These are phyloP conservation scores for Tricholomella constricta DNA, from an alignment of 768 basidiomycete genomes.

Conservation along the genomic window DNA sequence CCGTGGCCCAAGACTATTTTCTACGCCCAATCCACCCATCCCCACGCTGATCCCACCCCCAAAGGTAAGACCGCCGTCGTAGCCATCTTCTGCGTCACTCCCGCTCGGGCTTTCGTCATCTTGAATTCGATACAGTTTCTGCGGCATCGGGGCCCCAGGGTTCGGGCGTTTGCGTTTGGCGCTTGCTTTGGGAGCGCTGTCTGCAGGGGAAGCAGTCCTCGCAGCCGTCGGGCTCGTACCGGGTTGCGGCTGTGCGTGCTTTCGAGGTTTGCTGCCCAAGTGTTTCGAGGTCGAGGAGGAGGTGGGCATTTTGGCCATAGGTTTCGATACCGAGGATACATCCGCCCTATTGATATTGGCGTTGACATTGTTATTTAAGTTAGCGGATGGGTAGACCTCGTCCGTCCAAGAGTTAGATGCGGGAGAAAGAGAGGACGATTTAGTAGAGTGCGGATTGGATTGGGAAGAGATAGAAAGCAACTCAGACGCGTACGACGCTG, in stretches of 20 bases:
- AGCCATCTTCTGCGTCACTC: conserved; percentile 41
- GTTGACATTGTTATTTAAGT: conserved; percentile 1
- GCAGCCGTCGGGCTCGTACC: background rate
- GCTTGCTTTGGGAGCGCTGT: conserved; percentile 8
- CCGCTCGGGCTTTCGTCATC: conserved; percentile 38
- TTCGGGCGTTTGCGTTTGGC: conserved; percentile 29
- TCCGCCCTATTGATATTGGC: conserved; percentile 1
- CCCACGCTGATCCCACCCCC: conserved; percentile 49
- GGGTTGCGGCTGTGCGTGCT: conserved; percentile 3
- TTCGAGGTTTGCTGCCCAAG: background rate
- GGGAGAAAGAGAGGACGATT: conserved; percentile 23
- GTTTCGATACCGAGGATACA: background rate
- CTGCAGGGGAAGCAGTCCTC: conserved; percentile 5
- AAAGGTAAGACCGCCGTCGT: conserved; percentile 11
- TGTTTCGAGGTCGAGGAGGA: conserved; percentile 3
- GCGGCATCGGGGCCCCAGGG: conserved; percentile 9
- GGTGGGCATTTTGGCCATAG: background rate
- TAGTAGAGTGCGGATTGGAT: conserved; percentile 14
- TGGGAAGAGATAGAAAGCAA: background rate
- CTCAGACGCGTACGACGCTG: conserved; percentile 7
- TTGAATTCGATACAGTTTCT: conserved; percentile 16
- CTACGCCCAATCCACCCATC: conserved; percentile 45
- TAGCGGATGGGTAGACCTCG: conserved; percentile 18
- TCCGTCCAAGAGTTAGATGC: conserved; percentile 21
- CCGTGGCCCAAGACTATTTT: conserved; percentile 31